Evolutionary conservation across 2,329 filamentous ascomycete genomes (phyloP).

Genomic region (Monilinia polystroma): DNA sequence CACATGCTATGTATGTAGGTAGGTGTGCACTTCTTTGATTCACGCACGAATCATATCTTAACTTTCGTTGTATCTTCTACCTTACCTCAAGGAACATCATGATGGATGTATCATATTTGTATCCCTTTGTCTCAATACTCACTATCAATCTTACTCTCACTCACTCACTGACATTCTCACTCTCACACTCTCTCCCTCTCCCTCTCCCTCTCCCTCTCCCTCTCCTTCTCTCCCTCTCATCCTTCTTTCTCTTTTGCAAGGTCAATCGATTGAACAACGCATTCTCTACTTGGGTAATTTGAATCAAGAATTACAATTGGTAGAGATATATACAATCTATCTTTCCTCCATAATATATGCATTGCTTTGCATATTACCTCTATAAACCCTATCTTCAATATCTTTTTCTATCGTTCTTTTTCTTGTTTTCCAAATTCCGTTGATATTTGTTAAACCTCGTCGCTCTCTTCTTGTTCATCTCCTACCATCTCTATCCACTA

Average conservation of each 20-base stretch:
- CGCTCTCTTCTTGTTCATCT: neutral
- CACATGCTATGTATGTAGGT: neutral
- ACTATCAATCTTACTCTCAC: too few relatives aligned
- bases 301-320: conserved; percentile 21
- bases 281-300: conserved; percentile 7
- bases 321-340: conserved; percentile 1
- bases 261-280: conserved; percentile 21
- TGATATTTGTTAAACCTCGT: neutral
- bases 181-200: too few relatives aligned
- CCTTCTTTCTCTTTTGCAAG: neutral
- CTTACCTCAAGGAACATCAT: neutral
- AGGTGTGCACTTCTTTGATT: neutral
- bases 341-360: conserved; percentile 13
- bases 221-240: too few relatives aligned
- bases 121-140: neutral
- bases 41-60: conserved; percentile 13
- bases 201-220: neutral
- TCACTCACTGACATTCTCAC: too few relatives aligned
- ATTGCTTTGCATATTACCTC: conserved; percentile 14
- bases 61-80: neutral
- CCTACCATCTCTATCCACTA: neutral
- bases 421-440: conserved; percentile 4
- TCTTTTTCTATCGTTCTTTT: neutral
- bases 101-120: neutral
- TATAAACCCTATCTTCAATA: conserved; percentile 9